Evolutionary conservation across 2,329 filamentous ascomycete genomes (phyloP).

Genomic region (Xylaria sp.): DNA sequence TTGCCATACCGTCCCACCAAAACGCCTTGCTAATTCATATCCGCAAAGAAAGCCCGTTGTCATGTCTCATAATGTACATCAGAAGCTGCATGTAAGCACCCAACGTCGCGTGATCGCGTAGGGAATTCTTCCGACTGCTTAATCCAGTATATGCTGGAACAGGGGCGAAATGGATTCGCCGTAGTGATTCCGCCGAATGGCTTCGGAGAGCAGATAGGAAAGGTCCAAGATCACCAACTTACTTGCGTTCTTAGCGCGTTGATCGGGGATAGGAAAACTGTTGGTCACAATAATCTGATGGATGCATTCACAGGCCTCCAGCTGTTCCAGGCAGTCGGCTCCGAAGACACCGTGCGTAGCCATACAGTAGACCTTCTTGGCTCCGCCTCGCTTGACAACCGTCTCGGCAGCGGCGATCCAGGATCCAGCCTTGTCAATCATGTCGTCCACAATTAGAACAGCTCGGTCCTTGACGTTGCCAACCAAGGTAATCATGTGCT

Average conservation of each 20-base stretch:
- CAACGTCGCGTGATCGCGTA: constrained; percentile 15
- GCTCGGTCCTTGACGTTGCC: constrained; percentile 84
- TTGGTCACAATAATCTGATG: constrained; percentile 94
- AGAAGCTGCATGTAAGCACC: constrained; percentile 21
- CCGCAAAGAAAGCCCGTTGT: constrained; percentile 22
- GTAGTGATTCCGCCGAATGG: constrained; percentile 93
- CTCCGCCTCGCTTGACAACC: constrained; percentile 84
- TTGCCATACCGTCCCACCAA: constrained; percentile 17
- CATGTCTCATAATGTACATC: constrained; percentile 25
- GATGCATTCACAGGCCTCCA: constrained; percentile 90
- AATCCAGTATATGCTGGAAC: constrained; percentile 62
- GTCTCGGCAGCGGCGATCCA: constrained; percentile 98
- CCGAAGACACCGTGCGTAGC: constrained; percentile 95
- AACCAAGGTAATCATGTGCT: constrained; percentile 96
- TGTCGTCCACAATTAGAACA: constrained; percentile 95
- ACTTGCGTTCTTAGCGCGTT: constrained; percentile 62
- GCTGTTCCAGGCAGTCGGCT: constrained; percentile 78
- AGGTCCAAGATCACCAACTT: constrained; percentile 90
- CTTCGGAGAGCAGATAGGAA: constrained; percentile 81
- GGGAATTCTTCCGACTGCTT: constrained; percentile 24
- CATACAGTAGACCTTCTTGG: constrained; percentile 95
- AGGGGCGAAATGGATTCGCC: constrained; percentile 73
- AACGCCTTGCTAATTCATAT: constrained; percentile 28
- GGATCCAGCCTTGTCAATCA: constrained; percentile 95
- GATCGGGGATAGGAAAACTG: constrained; percentile 83